Evolutionary conservation across 805 yeast genomes (phyloP), one percentile per base, ranked within the genome.

Genomic region (Schwanniomyces pseudopolymorphus): DNA sequence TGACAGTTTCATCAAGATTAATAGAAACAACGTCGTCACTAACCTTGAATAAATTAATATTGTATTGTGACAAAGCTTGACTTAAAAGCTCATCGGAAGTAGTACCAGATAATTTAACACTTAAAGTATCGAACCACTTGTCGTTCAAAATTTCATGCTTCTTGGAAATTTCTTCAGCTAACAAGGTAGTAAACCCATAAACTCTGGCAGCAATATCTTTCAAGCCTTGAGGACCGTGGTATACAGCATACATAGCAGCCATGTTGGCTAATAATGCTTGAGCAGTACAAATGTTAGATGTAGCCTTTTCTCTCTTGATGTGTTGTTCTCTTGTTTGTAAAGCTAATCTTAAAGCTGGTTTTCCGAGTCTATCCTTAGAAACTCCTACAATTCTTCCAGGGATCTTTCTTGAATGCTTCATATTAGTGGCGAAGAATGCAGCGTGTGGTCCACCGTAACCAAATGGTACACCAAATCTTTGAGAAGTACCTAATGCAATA

Each of bases 371-470:
- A 65, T 92, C 99, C 64, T 88, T 89, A 33, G 96, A 84, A 35
- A 88, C 83, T 61, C 99, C 99, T 45, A 94, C 91, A 46, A 94
- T 80, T 72, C 99, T 81, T 38, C 99, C 99, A 2, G 99, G 99
- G 66, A 94, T 89, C 68, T 91, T 94, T 63, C 99, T 82, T 62
- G 89, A 88, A 56, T 86, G 77, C 46, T 82, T 78, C 49, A 83
- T 81, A n/a, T 81, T 77, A 35, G 92, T 96, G 7, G 98, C 89
- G 58, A 94, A 91, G 70, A 89, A 94, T 0, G 96, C 99, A 40
- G 99, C 98, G 66, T 94, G 99, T 3, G 99, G 99, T 17, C 99
- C 99, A 60, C 99, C 99, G 63, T 83, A 94, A 5, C 98, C 99
- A 74, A 92, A 80, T 45, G 99, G 98, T 33, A 94, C 97, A 60